A percentile compares a stretch with the other conserved stretches of the same genome.
Conservation (phyloP, 2,329 filamentous ascomycete genomes). For the Mollisiaceae sp. region DNA sequence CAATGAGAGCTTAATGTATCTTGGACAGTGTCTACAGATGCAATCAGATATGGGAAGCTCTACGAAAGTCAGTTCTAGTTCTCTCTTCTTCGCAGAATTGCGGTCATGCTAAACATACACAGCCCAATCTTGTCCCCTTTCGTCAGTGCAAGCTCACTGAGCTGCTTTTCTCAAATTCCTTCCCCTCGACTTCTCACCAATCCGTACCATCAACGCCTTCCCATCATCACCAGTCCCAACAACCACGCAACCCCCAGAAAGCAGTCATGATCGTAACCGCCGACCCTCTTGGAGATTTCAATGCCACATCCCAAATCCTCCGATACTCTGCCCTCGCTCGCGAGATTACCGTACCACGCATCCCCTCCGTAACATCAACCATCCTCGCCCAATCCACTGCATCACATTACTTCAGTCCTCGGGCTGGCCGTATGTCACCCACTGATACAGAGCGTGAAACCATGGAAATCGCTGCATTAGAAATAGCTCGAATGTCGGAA, state of each 20-base stretch:
- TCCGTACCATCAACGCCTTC: slow-evolving; percentile 23
- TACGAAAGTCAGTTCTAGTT: slow-evolving; percentile 63
- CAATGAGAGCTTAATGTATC: slow-evolving; percentile 97
- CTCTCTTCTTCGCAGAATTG: neutral
- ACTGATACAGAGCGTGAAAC: slow-evolving; percentile 64
- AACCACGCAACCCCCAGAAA: slow-evolving; percentile 73
- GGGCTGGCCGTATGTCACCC: slow-evolving; percentile 42
- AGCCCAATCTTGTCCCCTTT: slow-evolving; percentile 78
- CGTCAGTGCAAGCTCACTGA: slow-evolving; percentile 87
- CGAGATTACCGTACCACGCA: slow-evolving; percentile 88
- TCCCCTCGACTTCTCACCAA: slow-evolving; percentile 49
- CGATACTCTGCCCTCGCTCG: slow-evolving; percentile 91
- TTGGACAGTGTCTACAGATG: slow-evolving; percentile 95
- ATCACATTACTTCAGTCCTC: slow-evolving; percentile 33
- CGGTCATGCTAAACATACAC: slow-evolving; percentile 28
- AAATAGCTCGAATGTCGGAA: slow-evolving; percentile 78
- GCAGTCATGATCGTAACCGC: slow-evolving; percentile 97
- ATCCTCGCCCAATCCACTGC: slow-evolving; percentile 50
- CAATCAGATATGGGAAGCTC: slow-evolving; percentile 80
- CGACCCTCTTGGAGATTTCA: slow-evolving; percentile 91
- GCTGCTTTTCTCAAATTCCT: slow-evolving; percentile 86
- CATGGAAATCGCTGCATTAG: slow-evolving; percentile 80
- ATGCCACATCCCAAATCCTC: slow-evolving; percentile 94
- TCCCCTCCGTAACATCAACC: slow-evolving; percentile 80
- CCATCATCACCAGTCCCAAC: slow-evolving; percentile 45